Conservation (phyloP, 2,329 filamentous ascomycete genomes). For the Colletotrichum sp. region DNA sequence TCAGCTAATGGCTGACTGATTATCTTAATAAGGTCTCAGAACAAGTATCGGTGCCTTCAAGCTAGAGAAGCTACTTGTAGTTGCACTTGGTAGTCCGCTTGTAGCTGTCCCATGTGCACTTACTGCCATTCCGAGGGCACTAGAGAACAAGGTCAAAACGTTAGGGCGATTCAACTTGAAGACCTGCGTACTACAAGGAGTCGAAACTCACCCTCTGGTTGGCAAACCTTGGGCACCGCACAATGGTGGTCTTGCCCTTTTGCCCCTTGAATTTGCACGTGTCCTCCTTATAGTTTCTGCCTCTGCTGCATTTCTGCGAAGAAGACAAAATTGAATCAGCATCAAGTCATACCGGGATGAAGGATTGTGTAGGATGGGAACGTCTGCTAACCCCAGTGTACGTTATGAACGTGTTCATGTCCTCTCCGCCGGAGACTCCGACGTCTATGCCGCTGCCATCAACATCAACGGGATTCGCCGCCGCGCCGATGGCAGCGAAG, state of each 20-base stretch:
- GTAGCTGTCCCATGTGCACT: neutral
- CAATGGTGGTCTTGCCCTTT: neutral
- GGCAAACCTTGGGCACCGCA: neutral
- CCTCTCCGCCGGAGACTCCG: neutral
- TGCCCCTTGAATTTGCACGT: neutral
- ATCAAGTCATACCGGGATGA: accelerated
- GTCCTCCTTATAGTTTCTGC: neutral
- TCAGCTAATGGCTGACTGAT: too few species aligned
- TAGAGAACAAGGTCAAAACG: accelerated
- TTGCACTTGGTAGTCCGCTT: neutral
- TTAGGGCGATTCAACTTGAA: accelerated
- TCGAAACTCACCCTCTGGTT: neutral
- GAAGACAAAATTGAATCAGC: neutral
- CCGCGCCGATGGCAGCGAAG: neutral
- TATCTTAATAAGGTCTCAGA: too few species aligned
- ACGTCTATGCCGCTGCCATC: neutral
- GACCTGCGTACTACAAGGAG: accelerated
- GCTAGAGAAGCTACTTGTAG: neutral
- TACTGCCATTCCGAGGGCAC: neutral
- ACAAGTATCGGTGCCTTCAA: neutral
- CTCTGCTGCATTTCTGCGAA: neutral
- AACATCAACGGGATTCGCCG: neutral
- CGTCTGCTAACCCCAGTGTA: neutral
- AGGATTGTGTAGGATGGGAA: accelerated
- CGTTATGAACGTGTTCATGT: neutral